Evolutionary conservation across 148 eudicot species (phyloP), one percentile per base, ranked within the genome.

Genomic region (Bassia scoparia): DNA sequence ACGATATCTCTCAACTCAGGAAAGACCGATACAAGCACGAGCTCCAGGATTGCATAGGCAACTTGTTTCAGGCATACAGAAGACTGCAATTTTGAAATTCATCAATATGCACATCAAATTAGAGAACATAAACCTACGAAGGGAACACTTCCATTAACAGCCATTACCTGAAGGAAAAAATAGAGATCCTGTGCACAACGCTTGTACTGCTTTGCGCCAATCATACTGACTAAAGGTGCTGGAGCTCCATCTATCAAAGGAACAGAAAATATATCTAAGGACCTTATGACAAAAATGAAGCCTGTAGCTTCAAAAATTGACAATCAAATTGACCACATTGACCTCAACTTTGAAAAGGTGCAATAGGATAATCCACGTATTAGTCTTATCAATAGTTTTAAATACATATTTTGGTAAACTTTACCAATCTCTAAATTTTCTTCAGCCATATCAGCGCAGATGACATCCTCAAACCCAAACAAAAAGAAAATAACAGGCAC

Each of bases 161-260:
- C 7, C 41, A 17, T 79, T 76, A 91, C 99, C 97, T 92, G 99
- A 78, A 90, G 90, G 73, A 95, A 95, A 80, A 83, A 90, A 74
- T 89, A 89, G 18, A 89, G 76, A 79, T 95, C 99, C 75, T 84
- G 87, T 69, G 99, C 93, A 70, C 90, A 88, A 8, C 92, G 93
- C 67, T 76, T 84, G 82, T 95, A 95, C 78, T 91, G 99, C 77
- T 90, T 95, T 55, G 85, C 87, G 73, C 99, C 99, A 65, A 95
- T 88, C 81, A 95, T 81, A 85, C 96, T 86, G 79, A 95, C 97
- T 75, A 95, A 73, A 44, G 97, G 82, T n/a, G 88, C 81, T 8
- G 99, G 99, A 77, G 99, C 97, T 77, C 96, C 99, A 79, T 84
- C 99, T 95, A 74, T 46, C 16, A 66, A 74, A 23, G 60, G 34